Evolutionary conservation across 2,329 filamentous ascomycete genomes (phyloP).

Genomic region (Nothopassalora personata): DNA sequence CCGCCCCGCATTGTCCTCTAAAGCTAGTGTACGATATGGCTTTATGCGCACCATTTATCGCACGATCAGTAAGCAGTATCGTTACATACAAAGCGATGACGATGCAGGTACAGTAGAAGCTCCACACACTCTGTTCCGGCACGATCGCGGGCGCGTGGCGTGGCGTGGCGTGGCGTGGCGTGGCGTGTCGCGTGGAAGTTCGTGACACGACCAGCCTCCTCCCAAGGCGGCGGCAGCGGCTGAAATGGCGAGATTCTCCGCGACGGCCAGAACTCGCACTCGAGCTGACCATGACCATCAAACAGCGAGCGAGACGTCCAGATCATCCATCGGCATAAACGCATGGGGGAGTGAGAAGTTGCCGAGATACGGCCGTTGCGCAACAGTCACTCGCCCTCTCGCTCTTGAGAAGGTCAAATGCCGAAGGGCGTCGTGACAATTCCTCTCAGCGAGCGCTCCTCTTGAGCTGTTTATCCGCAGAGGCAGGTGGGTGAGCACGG

Average conservation of each 20-base stretch:
- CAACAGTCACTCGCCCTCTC: neutral
- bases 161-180: neutral
- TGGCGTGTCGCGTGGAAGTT: neutral
- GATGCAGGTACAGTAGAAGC: neutral
- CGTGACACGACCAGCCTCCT: neutral
- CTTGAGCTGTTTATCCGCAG: neutral
- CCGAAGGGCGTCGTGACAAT: neutral
- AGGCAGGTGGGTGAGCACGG: no score
- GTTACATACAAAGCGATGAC: neutral
- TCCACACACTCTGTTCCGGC: neutral
- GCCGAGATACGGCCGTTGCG: neutral
- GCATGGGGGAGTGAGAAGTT: neutral
- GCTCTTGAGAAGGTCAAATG: neutral
- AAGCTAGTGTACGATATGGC: no score
- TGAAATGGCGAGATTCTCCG: neutral
- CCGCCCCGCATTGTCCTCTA: no score
- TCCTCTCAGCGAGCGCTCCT: neutral
- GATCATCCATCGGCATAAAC: neutral
- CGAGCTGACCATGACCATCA: neutral
- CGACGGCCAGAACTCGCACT: neutral
- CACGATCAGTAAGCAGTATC: neutral
- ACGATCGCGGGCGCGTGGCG: neutral
- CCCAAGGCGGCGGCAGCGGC: neutral
- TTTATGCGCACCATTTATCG: neutral
- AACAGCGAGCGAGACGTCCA: neutral